Percentiles rank a stretch among this genome's conserved stretches.
Conservation (phyloP, 1,139 yeast species). For the Casaregolazyma lundiana region DNA sequence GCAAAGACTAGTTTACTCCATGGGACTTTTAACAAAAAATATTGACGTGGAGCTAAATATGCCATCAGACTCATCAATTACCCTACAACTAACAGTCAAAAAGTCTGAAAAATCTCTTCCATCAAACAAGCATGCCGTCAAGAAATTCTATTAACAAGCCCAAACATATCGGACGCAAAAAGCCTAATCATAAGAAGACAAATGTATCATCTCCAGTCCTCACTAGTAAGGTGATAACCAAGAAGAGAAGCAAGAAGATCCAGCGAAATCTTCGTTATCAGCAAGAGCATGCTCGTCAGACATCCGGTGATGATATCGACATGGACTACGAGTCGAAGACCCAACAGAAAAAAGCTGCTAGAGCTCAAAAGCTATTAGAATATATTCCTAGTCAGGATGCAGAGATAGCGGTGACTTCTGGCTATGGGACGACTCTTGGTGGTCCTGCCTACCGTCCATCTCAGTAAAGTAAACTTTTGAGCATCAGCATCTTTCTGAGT, state of each 20-base stretch:
- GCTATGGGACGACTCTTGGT: constrained; percentile 83
- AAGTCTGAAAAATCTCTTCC: not conserved
- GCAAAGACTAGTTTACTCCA: no score
- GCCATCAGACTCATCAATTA: not conserved
- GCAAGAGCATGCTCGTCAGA: constrained; percentile 31
- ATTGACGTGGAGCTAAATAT: no score
- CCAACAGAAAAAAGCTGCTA: constrained; percentile 30
- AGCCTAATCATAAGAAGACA: constrained; percentile 3
- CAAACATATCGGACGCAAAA: constrained; percentile 48
- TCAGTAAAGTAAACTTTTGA: not conserved
- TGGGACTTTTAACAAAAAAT: not conserved
- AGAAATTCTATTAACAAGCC: constrained; percentile 79
- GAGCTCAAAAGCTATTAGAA: constrained; percentile 27
- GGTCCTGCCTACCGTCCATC: constrained; percentile 39
- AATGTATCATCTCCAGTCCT: constrained; percentile 42
- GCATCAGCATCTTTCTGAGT: no score
- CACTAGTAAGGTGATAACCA: constrained; percentile 46
- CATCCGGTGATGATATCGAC: constrained; percentile 46
- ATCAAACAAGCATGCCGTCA: constrained; percentile 55
- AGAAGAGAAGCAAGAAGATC: constrained; percentile 76
- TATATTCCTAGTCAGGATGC: constrained; percentile 58
- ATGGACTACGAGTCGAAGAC: constrained; percentile 39
- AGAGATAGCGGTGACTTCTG: constrained; percentile 47
- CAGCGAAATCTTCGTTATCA: constrained; percentile 71
- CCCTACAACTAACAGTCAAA: no score